These are phyloP conservation scores for Cladochytrium replicatum DNA, from an alignment of 192 early-diverging fungal genomes.

Conservation along the genomic window DNA sequence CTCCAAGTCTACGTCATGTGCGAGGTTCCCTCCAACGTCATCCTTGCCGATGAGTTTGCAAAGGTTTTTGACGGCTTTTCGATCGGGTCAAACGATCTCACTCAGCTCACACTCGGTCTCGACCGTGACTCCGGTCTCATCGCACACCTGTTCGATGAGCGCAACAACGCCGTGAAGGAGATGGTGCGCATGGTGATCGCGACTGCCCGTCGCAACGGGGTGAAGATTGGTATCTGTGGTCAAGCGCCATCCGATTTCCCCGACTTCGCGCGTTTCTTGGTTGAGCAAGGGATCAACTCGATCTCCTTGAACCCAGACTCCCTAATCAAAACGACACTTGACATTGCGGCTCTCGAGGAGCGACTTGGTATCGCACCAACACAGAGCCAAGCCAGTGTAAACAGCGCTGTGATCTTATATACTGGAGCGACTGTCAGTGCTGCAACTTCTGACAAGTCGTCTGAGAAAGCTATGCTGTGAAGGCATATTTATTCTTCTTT, in stretches of 20 bases:
- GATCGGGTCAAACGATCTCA: slow-evolving; percentile 17
- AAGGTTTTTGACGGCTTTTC: slow-evolving; percentile 18
- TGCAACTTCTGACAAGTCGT: no score
- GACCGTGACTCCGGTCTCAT: slow-evolving; percentile 10
- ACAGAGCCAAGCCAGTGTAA: no score
- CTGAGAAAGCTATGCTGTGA: no score
- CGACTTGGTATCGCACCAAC: no score
- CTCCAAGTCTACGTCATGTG: slow-evolving; percentile 17
- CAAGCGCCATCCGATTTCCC: slow-evolving; percentile 9
- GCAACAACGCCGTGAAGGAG: slow-evolving; percentile 6
- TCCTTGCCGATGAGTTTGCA: slow-evolving; percentile 13
- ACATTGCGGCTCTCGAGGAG: slow-evolving; percentile 4
- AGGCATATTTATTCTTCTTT: no score
- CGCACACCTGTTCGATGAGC: slow-evolving; percentile 8
- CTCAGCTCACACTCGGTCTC: slow-evolving; percentile 10
- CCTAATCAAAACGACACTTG: background rate
- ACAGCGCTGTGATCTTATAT: no score
- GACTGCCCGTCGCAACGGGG: background rate
- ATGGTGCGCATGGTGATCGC: slow-evolving; percentile 2
- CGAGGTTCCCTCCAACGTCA: slow-evolving; percentile 15
- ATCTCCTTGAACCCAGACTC: slow-evolving; percentile 5
- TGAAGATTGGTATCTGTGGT: slow-evolving; percentile 9
- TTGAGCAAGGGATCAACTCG: slow-evolving; percentile 5
- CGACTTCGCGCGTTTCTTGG: slow-evolving; percentile 3
- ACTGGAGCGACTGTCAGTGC: no score